phyloP scores from a whole-genome alignment of 2,329 filamentous ascomycete genomes.

The Ciborinia camelliae region DNA sequence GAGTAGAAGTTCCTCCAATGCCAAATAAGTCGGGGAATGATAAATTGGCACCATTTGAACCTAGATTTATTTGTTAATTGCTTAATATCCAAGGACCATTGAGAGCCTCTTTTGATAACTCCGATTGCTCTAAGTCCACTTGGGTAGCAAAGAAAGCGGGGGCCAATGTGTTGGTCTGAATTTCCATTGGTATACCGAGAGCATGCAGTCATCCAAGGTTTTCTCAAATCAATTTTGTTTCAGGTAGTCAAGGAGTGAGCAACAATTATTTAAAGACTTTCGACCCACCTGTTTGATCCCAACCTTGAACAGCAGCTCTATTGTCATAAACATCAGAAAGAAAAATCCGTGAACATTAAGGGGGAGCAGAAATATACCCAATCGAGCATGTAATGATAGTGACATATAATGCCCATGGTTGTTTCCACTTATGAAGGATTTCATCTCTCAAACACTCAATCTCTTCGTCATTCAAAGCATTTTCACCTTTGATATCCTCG shows the following conservation, averaged over 20 bases:
- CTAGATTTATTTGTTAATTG: slow-evolving; percentile 35
- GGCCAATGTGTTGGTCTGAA: background rate
- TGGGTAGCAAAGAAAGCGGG: background rate
- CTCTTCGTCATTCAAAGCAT: slow-evolving; percentile 57
- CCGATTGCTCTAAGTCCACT: background rate
- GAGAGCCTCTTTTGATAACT: background rate
- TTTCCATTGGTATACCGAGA: background rate
- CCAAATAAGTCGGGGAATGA: slow-evolving; percentile 45
- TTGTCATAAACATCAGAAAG: slow-evolving; percentile 31
- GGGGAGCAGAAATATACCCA: slow-evolving; percentile 61
- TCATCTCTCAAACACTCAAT: slow-evolving; percentile 57
- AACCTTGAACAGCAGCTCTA: slow-evolving; percentile 56
- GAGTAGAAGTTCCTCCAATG: slow-evolving; percentile 41
- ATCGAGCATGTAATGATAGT: slow-evolving; percentile 44
- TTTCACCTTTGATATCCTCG: slow-evolving; percentile 46
- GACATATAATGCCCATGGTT: slow-evolving; percentile 49
- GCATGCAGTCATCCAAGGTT: background rate
- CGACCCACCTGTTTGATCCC: slow-evolving; percentile 17
- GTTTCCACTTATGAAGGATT: slow-evolving; percentile 64
- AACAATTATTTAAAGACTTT: background rate
- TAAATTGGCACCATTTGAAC: slow-evolving; percentile 48
- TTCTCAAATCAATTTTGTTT: too few relatives aligned
- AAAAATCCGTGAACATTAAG: slow-evolving; percentile 63
- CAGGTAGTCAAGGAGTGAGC: background rate
- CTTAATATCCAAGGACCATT: background rate